Evolutionary conservation across 2,329 filamentous ascomycete species (phyloP).

Genomic region (Hansfordia pulvinata): DNA sequence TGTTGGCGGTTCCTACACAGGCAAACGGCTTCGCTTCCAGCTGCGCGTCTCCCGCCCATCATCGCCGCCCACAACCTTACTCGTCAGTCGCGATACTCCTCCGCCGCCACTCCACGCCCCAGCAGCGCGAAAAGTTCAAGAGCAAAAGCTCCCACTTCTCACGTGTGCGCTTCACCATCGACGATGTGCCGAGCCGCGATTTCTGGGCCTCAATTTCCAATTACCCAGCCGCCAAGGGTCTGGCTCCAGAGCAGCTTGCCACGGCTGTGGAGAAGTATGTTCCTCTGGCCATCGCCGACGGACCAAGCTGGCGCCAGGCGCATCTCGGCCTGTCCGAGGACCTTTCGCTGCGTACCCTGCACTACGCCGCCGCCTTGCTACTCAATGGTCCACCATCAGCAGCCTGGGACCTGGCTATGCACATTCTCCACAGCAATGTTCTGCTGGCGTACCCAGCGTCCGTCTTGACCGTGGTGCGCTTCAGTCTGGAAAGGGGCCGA

Average conservation of each 20-base stretch:
- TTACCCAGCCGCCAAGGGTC: too few species aligned
- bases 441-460: slow-evolving; percentile 20
- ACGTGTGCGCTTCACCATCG: slow-evolving; percentile 9
- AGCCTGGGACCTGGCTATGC: slow-evolving; percentile 11
- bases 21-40: background rate
- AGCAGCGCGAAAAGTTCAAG: background rate
- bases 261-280: slow-evolving; percentile 10
- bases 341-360: slow-evolving; percentile 13
- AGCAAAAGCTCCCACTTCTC: slow-evolving; percentile 3
- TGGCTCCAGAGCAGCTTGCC: slow-evolving; percentile 9
- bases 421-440: slow-evolving; percentile 21
- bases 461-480: slow-evolving; percentile 16
- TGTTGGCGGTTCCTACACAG: slow-evolving; percentile 1
- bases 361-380: slow-evolving; percentile 17
- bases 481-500: slow-evolving; percentile 6
- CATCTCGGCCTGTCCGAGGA: slow-evolving; percentile 9
- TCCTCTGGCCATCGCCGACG: background rate
- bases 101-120: background rate
- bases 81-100: background rate
- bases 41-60: background rate
- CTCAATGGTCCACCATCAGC: slow-evolving; percentile 2
- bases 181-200: slow-evolving; percentile 13
- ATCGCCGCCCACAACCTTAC: background rate
- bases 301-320: background rate
- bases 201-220: slow-evolving; percentile 15